Conservation (phyloP, 495 filamentous ascomycete species). For the Saxispiralis lemnorum region DNA sequence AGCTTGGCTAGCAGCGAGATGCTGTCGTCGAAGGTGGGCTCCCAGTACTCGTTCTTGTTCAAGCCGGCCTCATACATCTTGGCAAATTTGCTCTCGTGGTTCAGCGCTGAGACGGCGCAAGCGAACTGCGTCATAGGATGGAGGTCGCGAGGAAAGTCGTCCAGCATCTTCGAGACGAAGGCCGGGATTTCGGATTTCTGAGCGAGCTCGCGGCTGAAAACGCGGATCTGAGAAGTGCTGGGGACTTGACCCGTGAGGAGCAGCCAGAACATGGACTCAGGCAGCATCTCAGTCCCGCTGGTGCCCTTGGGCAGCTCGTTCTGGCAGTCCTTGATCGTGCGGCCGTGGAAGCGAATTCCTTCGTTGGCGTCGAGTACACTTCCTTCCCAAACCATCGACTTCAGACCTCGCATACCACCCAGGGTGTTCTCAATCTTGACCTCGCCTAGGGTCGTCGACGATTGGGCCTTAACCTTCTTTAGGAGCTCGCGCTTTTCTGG, state of each 20-base stretch:
- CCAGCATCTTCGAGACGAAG: constrained; percentile 74
- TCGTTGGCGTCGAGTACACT: constrained; percentile 93
- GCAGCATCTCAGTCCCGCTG: constrained; percentile 93
- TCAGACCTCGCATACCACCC: constrained; percentile 91
- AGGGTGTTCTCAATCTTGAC: constrained; percentile 86
- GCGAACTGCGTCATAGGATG: constrained; percentile 98
- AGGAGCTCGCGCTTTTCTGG: constrained; percentile 83
- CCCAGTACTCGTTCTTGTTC: constrained; percentile 93
- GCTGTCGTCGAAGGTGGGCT: constrained; percentile 90
- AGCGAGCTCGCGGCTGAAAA: constrained; percentile 68
- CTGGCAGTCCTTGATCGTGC: constrained; percentile 96
- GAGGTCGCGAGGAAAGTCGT: constrained; percentile 69
- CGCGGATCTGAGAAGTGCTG: constrained; percentile 58
- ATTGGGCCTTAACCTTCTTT: constrained; percentile 74
- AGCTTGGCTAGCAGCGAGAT: constrained; percentile 91
- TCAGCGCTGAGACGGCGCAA: constrained; percentile 81
- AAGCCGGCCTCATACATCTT: constrained; percentile 80
- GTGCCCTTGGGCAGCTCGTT: constrained; percentile 81
- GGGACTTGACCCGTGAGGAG: constrained; percentile 87
- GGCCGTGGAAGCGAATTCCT: constrained; percentile 94
- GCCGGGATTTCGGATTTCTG: constrained; percentile 69
- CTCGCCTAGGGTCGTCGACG: constrained; percentile 70
- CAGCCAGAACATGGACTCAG: constrained; percentile 99
- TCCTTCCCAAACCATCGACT: constrained; percentile 97
- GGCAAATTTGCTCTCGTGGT: constrained; percentile 80